phyloP scores from a whole-genome alignment of 139 green algal genomes.

The Dunaliella sp. region DNA sequence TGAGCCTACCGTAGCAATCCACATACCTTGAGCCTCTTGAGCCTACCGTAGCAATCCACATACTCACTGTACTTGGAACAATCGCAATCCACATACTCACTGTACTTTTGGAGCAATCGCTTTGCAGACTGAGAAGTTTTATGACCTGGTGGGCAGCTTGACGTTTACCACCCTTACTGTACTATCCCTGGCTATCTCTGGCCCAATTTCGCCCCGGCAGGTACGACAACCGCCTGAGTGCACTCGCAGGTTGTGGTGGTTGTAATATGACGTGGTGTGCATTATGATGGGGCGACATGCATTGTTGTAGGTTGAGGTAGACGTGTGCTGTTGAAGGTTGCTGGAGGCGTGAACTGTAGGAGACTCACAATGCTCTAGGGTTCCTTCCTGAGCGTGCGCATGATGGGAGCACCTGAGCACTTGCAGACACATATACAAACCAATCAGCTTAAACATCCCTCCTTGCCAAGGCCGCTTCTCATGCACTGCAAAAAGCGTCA shows the following conservation, averaged over 20 bases:
- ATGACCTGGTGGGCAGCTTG: conserved; percentile 61
- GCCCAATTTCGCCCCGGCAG: conserved; percentile 32
- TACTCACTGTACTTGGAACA: neutral
- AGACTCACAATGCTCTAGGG: neutral
- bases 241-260: neutral
- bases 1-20: neutral
- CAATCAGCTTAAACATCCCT: neutral
- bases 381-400: neutral
- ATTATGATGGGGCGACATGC: neutral
- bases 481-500: neutral
- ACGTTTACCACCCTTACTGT: conserved; percentile 55
- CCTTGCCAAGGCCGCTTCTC: no score
- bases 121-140: conserved; percentile 78
- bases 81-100: no score
- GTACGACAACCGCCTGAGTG: no score
- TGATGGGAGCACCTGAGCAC: neutral
- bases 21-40: neutral
- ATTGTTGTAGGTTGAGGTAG: neutral
- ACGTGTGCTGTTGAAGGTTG: no score
- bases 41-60: neutral
- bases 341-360: no score
- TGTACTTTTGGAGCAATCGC: neutral
- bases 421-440: neutral
- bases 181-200: conserved; percentile 23
- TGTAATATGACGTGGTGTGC: neutral